Conservation (phyloP, 371 early-diverging fungal species). For the Syncephalastrum sp. region DNA sequence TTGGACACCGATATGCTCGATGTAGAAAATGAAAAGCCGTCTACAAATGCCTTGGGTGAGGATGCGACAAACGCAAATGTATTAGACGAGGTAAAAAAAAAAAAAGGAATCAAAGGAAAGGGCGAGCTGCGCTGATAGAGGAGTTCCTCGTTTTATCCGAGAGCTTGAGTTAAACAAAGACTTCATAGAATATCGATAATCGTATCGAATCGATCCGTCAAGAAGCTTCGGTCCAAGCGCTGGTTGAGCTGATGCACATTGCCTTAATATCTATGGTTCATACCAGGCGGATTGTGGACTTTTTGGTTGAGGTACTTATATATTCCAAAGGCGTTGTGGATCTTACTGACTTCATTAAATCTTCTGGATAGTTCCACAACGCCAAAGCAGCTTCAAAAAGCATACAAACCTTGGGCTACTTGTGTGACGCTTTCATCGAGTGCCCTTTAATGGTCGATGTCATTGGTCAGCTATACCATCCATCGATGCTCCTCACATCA, state of each 20-base stretch:
- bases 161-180: too few species aligned
- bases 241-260: conserved; percentile 38
- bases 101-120: too few species aligned
- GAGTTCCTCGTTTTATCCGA: too few species aligned
- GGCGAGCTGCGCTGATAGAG: too few species aligned
- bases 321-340: not conserved
- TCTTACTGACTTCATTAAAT: not conserved
- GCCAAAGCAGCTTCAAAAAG: conserved; percentile 25
- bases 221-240: conserved; percentile 16
- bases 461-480: conserved; percentile 42
- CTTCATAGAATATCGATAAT: conserved; percentile 33
- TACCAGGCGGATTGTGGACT: conserved; percentile 29
- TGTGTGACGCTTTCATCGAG: conserved; percentile 34
- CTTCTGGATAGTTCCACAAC: conserved; percentile 17
- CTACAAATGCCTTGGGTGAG: not conserved
- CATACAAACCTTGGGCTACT: conserved; percentile 27
- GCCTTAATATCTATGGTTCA: conserved; percentile 38
- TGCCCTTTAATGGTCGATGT: conserved; percentile 40
- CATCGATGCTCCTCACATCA: conserved; percentile 27
- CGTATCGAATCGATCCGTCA: conserved; percentile 24
- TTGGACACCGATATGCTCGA: conserved; percentile 1
- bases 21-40: not conserved
- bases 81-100: too few species aligned
- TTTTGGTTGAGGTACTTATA: conserved; percentile 26
- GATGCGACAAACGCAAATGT: not conserved